Conservation (phyloP, 176 grass and related monocot genomes). For the Bonia amplexicaulis region DNA sequence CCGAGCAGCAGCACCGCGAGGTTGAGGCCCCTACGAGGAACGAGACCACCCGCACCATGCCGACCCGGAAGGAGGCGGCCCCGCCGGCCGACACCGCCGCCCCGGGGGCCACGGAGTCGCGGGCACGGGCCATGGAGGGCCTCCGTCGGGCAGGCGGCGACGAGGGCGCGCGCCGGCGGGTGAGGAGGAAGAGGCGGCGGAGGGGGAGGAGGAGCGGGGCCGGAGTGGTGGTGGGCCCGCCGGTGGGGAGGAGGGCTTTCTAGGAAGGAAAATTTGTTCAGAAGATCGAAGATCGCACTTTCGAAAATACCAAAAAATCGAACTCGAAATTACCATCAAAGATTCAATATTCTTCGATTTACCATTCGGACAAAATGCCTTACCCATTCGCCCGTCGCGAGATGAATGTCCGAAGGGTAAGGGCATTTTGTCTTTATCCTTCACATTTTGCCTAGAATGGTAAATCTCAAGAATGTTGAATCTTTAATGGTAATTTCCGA, state of each 20-base stretch:
- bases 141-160: conserved; percentile 27
- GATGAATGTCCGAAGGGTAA: no score
- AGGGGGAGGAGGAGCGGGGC: conserved; percentile 37
- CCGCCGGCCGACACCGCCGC: background rate
- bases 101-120: conserved; percentile 11
- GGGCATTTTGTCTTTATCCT: no score
- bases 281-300: no score
- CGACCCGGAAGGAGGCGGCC: conserved; percentile 49
- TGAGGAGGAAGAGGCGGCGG: conserved; percentile 39
- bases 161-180: conserved; percentile 11
- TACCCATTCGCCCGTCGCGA: no score
- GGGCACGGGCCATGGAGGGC: conserved; percentile 33
- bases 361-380: no score
- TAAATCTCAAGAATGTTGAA: no score
- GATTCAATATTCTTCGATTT: no score
- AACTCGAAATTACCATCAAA: no score
- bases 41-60: conserved; percentile 72
- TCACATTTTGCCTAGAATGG: no score
- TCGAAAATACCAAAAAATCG: no score
- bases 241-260: conserved; percentile 39
- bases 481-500: no score
- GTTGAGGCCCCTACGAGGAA: conserved; percentile 69
- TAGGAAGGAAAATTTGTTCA: no score
- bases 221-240: conserved; percentile 32
- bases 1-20: conserved; percentile 64